Conservation (phyloP, 192 early-diverging fungal species). For the Coemansia reversa region DNA sequence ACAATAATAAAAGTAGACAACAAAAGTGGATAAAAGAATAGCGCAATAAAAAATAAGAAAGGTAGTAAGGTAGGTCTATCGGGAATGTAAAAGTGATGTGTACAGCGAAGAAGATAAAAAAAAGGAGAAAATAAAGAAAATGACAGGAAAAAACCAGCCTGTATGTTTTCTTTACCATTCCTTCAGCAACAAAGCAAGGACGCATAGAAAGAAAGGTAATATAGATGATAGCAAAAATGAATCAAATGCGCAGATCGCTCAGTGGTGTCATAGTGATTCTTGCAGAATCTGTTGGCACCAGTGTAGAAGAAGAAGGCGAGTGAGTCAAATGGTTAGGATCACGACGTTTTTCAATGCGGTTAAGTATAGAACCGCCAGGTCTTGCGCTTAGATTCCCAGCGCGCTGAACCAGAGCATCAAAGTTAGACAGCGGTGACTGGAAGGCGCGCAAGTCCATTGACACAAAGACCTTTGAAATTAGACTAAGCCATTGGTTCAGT, state of each 20-base stretch:
- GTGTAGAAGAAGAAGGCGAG: conserved; percentile 32
- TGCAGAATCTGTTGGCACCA: conserved; percentile 23
- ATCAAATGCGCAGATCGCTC: conserved; percentile 14
- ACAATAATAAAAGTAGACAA: no score
- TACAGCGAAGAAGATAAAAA: neutral
- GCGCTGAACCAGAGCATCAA: conserved; percentile 50
- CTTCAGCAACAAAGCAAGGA: conserved; percentile 2
- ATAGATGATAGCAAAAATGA: neutral
- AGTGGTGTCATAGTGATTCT: conserved; percentile 33
- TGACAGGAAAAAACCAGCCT: conserved; percentile 1
- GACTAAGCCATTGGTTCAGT: conserved; percentile 42
- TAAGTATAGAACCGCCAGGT: conserved; percentile 40
- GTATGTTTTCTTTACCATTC: neutral
- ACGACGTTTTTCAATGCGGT: conserved; percentile 38
- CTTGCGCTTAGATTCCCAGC: conserved; percentile 32
- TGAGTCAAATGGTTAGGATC: conserved; percentile 7
- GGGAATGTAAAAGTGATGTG: conserved; percentile 3
- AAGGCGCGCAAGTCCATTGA: conserved; percentile 52
- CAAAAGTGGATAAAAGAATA: neutral
- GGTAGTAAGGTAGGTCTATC: conserved; percentile 1
- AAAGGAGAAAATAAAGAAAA: neutral
- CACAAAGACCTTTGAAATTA: conserved; percentile 48
- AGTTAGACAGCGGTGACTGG: conserved; percentile 48
- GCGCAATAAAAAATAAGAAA: conserved; percentile 2
- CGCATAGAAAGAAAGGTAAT: conserved; percentile 2